phyloP scores from a whole-genome alignment of 2,329 filamentous ascomycete species.

The Metarhizium robertsii region DNA sequence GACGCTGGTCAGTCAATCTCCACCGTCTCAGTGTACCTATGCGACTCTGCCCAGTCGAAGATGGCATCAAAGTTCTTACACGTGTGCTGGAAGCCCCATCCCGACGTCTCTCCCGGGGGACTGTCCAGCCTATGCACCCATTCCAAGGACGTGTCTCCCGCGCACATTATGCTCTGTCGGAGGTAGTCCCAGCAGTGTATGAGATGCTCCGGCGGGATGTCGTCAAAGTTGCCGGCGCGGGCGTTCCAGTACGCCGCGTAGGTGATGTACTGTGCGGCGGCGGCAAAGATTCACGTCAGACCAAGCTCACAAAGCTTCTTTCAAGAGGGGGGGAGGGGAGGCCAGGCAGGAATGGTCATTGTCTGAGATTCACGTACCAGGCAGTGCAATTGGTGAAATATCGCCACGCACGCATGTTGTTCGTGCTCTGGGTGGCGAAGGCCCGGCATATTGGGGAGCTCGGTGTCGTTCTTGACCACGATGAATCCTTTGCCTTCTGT shows the following conservation, averaged over 20 bases:
- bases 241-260: conserved; percentile 7
- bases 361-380: background rate
- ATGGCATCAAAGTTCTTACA: conserved; percentile 21
- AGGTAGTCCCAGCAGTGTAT: conserved; percentile 40
- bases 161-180: conserved; percentile 36
- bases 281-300: background rate
- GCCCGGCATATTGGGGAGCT: conserved; percentile 3
- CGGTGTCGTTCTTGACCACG: conserved; percentile 4
- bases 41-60: conserved; percentile 9
- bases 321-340: background rate
- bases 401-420: conserved; percentile 1
- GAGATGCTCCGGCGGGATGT: conserved; percentile 24
- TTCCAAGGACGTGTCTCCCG: conserved; percentile 35
- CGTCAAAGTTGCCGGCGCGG: conserved; percentile 9
- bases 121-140: conserved; percentile 16
- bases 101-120: conserved; percentile 3
- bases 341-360: background rate
- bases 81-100: conserved; percentile 11
- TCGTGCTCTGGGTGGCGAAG: conserved; percentile 1
- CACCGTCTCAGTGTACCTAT: conserved; percentile 4
- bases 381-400: conserved; percentile 2
- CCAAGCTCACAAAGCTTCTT: background rate
- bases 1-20: conserved; percentile 1
- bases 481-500: conserved; percentile 8
- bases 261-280: conserved; percentile 3